Base-by-base conservation (phyloP, 1,139 yeast genomes). In the Chernovozyma aurita region DNA sequence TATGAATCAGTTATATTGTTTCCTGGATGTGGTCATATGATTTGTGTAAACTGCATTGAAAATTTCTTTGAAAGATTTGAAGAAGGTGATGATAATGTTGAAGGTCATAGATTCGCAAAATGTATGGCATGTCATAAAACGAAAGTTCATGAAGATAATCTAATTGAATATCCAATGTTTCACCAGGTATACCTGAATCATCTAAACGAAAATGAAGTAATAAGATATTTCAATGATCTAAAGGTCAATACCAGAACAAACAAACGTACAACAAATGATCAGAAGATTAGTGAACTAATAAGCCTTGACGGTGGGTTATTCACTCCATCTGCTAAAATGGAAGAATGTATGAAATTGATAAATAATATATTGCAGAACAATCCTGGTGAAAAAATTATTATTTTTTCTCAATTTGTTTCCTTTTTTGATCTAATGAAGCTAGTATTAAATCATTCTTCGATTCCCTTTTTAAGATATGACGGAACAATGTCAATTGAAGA, bases 331-430 rank as follows among this genome's bases (percentile, higher is more conserved):
- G 77, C 81, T 2, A 82, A 82, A 47, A 67, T 80, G 44, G 65
- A 62, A 8, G 68, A 70, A 42, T 66, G 80, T 31, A 42, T 80
- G 32, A 65, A 67, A 33, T 41, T 76, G 17, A 56, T 82, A 14
- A 44, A 62, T 18, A 57, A 65, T 3, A 73, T 83, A 15, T 53
- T 65, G 31, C 41, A 39, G 0, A 57, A 63, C 4, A 53, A 62
- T 30, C 72, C 76, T 0, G 73, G 63, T 29, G 92, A 83, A 41
- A 84, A 85, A 51, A 61, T 83, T 9, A 76, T 92, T 39, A 67
- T 92, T 1, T 92, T 92, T 50, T 84, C 95, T 1, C 95, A 87
- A 47, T 92, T 92, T 59, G 83, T 94, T 2, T 65, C 81, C 1
- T 73, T 85, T 49, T 81, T 92, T 53, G 92, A 84, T 42, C 57